Evolutionary conservation across 140 eudicot genomes (phyloP).

Genomic region (Oenanthe javanica): DNA sequence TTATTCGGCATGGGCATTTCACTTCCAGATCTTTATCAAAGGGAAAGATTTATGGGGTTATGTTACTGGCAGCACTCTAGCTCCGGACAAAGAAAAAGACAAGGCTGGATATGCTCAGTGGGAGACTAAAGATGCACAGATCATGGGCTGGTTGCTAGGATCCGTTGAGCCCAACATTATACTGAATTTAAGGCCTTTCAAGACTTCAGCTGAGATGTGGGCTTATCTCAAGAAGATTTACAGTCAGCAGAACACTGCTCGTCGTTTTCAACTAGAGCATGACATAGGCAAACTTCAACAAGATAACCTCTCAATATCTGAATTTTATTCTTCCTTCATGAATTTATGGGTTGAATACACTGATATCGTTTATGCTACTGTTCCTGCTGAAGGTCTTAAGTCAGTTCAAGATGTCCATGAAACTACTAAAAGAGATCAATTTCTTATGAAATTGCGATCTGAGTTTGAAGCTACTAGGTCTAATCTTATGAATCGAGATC

Average conservation of each 20-base stretch:
- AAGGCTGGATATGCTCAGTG: not conserved
- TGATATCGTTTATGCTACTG: constrained; percentile 6
- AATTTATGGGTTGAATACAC: constrained; percentile 6
- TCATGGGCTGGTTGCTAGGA: not conserved
- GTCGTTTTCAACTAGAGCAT: not conserved
- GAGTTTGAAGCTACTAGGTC: too few species aligned
- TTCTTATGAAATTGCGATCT: constrained; percentile 20
- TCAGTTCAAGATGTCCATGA: constrained; percentile 10
- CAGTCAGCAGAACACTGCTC: not conserved
- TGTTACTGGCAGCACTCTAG: not conserved
- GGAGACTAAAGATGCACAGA: constrained; percentile 4
- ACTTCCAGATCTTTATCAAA: not conserved
- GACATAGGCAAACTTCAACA: not conserved
- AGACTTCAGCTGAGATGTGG: not conserved
- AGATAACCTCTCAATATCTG: not conserved
- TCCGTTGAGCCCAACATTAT: not conserved
- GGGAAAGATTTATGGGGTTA: not conserved
- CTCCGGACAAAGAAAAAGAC: not conserved
- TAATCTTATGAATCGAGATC: too few species aligned
- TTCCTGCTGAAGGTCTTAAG: constrained; percentile 1
- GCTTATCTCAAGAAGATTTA: not conserved
- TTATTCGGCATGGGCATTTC: not conserved
- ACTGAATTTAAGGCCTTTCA: not conserved
- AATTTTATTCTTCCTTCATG: not conserved
- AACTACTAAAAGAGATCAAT: constrained; percentile 15